These are phyloP conservation scores for Solioccasus polychromus DNA, from an alignment of 768 basidiomycete species.

Conservation along the genomic window DNA sequence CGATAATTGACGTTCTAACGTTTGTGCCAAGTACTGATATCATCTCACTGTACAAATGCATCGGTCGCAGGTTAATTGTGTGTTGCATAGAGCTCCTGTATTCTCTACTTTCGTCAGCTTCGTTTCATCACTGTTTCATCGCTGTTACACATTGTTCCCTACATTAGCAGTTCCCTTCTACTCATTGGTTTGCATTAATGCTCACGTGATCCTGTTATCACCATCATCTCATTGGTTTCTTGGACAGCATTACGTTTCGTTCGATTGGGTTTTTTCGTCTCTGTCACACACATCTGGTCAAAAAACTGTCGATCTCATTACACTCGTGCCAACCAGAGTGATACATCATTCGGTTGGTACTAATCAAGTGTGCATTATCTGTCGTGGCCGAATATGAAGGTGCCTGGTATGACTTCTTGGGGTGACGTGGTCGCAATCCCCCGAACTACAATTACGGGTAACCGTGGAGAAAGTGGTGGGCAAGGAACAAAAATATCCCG, in stretches of 20 bases:
- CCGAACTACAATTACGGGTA: neutral
- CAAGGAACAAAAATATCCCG: neutral
- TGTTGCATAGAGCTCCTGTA: constrained; percentile 17
- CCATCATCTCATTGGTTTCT: constrained; percentile 4
- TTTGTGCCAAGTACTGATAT: constrained; percentile 1
- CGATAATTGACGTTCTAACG: constrained; percentile 9
- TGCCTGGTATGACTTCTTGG: too few relatives aligned
- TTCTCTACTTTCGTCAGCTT: constrained; percentile 3
- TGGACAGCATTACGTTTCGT: constrained; percentile 1
- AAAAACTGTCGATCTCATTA: constrained; percentile 4
- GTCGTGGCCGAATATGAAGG: too few relatives aligned
- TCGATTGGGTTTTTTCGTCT: too few relatives aligned
- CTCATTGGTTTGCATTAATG: constrained; percentile 1
- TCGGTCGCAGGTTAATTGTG: constrained; percentile 14
- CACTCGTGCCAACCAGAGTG: constrained; percentile 12
- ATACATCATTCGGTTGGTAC: too few relatives aligned
- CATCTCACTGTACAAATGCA: constrained; percentile 16
- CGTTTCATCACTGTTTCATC: constrained; percentile 10
- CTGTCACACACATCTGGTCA: too few relatives aligned
- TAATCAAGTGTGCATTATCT: too few relatives aligned
- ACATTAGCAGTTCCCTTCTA: neutral
- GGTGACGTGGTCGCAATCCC: too few relatives aligned
- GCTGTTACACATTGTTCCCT: constrained; percentile 7
- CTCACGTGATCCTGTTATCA: neutral
- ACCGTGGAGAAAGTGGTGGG: neutral